Evolutionary conservation across 2,329 filamentous ascomycete species (phyloP).

Genomic region (Colletotrichum shisoi): DNA sequence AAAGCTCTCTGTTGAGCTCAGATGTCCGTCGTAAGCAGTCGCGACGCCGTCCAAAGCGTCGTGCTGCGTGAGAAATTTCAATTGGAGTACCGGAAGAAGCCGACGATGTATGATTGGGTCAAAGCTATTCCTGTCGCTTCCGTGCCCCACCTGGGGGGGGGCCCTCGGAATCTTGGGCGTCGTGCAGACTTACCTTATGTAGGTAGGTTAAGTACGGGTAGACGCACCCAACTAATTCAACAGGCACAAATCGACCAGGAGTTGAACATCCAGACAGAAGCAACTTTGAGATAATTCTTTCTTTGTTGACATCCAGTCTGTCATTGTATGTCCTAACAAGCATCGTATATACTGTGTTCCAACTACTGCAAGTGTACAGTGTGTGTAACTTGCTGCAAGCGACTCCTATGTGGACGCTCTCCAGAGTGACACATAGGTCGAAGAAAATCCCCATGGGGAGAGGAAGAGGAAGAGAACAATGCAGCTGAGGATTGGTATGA

Average conservation of each 20-base stretch:
- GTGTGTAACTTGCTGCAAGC: too few relatives aligned
- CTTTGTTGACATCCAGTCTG: too few relatives aligned
- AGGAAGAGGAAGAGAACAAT: too few relatives aligned
- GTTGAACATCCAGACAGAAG: not conserved
- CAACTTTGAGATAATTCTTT: not conserved
- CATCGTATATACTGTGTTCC: not conserved
- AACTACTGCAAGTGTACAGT: too few relatives aligned
- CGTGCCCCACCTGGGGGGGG: not conserved
- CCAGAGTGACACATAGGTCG: too few relatives aligned
- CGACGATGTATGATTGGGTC: constrained; percentile 25
- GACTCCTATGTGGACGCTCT: too few relatives aligned
- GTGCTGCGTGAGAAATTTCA: constrained; percentile 38
- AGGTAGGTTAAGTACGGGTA: too few relatives aligned
- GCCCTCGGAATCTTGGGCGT: not conserved
- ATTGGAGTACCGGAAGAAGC: constrained; percentile 35
- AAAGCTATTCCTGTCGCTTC: constrained; percentile 32
- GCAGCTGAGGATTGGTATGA: too few relatives aligned
- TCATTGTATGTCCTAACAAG: not conserved
- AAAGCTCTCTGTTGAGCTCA: constrained; percentile 39
- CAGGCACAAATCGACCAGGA: not conserved
- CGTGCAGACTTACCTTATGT: not conserved
- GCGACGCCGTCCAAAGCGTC: not conserved
- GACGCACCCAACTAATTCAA: not conserved
- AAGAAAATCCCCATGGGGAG: too few relatives aligned
- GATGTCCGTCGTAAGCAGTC: constrained; percentile 27